Percentiles rank a stretch among this genome's conserved stretches.
These are phyloP conservation scores for Pseudozyma tsukubaensis DNA, from an alignment of 1,284 basidiomycete species.

Conservation along the genomic window DNA sequence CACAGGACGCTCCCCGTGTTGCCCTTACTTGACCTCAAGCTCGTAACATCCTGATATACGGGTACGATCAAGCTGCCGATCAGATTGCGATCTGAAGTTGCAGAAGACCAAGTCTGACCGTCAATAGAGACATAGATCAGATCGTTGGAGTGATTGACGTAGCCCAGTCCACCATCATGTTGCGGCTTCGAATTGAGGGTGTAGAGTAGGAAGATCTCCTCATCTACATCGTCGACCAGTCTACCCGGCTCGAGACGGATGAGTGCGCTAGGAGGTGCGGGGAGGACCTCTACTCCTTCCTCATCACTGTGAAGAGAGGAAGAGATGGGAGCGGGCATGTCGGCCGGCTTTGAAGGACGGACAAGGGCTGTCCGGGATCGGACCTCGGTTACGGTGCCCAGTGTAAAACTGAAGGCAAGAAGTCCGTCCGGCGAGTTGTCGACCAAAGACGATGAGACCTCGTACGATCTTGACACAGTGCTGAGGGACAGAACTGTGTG, in stretches of 20 bases:
- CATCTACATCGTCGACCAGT: conserved; percentile 49
- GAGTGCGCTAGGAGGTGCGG: conserved; percentile 12
- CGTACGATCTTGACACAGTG: too few relatives aligned
- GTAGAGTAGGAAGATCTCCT: conserved; percentile 56
- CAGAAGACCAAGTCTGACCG: conserved; percentile 17
- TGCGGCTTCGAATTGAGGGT: conserved; percentile 38
- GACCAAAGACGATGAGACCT: not conserved
- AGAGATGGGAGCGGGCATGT: not conserved
- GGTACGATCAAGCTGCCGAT: conserved; percentile 19
- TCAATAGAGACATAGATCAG: conserved; percentile 39
- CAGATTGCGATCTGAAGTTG: conserved; percentile 22
- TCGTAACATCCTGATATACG: conserved; percentile 54
- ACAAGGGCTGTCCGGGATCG: not conserved
- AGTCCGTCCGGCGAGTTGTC: not conserved
- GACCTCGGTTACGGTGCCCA: not conserved
- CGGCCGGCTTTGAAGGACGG: not conserved
- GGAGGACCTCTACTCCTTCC: conserved; percentile 8
- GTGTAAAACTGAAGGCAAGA: not conserved
- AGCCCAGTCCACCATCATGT: conserved; percentile 50
- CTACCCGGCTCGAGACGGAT: conserved; percentile 14
- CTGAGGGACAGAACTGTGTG: not conserved
- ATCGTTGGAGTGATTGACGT: conserved; percentile 44
- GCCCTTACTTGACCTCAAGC: conserved; percentile 52
- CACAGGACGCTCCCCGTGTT: conserved; percentile 65
- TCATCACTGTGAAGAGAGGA: not conserved